phyloP scores from a whole-genome alignment of 1,284 basidiomycete genomes.

The Malassezia nana region DNA sequence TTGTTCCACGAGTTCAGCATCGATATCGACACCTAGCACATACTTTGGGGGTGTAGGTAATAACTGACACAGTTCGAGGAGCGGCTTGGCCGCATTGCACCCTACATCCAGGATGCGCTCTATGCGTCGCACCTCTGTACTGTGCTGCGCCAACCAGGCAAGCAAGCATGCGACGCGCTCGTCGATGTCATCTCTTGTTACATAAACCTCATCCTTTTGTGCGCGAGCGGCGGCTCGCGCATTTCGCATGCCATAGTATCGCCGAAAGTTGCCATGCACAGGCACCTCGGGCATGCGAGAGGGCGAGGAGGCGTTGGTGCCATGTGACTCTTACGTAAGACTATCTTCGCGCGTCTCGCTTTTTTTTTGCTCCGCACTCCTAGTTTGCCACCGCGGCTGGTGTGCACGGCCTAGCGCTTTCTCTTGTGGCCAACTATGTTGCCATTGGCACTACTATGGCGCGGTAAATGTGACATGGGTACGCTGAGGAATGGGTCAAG shows the following conservation, averaged over 20 bases:
- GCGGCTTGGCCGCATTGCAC: constrained; percentile 19
- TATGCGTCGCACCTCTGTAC: neutral
- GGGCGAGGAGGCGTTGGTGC: neutral
- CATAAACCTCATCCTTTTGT: neutral
- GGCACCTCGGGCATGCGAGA: neutral
- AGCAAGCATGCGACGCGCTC: constrained; percentile 7
- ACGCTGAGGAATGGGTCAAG: neutral
- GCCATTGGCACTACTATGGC: neutral
- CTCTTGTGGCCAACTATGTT: neutral
- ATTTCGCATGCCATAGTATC: constrained; percentile 18
- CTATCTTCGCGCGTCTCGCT: neutral
- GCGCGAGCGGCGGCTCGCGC: constrained; percentile 2
- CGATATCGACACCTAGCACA: constrained; percentile 16
- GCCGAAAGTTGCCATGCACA: constrained; percentile 14
- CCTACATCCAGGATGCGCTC: constrained; percentile 15
- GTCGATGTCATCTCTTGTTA: neutral
- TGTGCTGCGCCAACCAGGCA: neutral
- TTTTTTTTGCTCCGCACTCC: constrained; percentile 3
- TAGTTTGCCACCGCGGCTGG: neutral
- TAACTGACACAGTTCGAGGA: constrained; percentile 14
- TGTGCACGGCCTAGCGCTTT: neutral
- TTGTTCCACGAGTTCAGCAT: constrained; percentile 1
- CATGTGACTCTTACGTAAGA: neutral
- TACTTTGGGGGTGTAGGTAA: constrained; percentile 1
- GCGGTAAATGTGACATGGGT: neutral